A percentile compares a stretch with the other conserved stretches of the same genome.
Conservation (phyloP, 225 moss, liverwort and hornwort species). For the Bryoerythrophyllum caledonicum region DNA sequence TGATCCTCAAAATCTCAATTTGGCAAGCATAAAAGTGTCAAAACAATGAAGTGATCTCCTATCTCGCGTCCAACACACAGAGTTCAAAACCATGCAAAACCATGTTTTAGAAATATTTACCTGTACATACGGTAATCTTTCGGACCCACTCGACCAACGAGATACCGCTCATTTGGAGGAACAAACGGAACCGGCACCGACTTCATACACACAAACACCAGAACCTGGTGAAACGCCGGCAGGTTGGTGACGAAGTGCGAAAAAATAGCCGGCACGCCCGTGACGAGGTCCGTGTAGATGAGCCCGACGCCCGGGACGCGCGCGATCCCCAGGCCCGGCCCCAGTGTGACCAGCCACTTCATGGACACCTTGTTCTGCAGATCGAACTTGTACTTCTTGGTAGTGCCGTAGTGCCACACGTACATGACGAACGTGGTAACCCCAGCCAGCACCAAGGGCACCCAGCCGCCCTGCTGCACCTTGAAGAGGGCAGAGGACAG, state of each 20-base stretch:
- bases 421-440: conserved; percentile 44
- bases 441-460: conserved; percentile 68
- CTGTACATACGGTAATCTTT: conserved; percentile 55
- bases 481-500: conserved; percentile 71
- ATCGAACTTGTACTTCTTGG: conserved; percentile 50
- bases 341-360: conserved; percentile 48
- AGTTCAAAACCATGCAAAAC: background rate
- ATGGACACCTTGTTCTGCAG: conserved; percentile 59
- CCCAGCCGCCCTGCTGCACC: conserved; percentile 77
- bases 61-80: background rate
- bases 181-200: conserved; percentile 53
- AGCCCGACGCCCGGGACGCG: conserved; percentile 57
- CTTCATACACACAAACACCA: conserved; percentile 66
- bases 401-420: conserved; percentile 58
- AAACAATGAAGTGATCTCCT: too few relatives aligned
- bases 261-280: conserved; percentile 54
- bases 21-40: too few relatives aligned
- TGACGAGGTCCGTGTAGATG: conserved; percentile 57
- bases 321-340: conserved; percentile 44
- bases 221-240: conserved; percentile 50
- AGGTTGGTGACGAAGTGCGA: conserved; percentile 55
- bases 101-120: background rate
- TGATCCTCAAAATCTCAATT: too few relatives aligned
- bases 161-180: conserved; percentile 48
- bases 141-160: conserved; percentile 58